A percentile compares a stretch with the other conserved stretches of the same genome.
These are phyloP conservation scores for Lonicera japonica DNA, from an alignment of 129 eudicot species.

Conservation along the genomic window DNA sequence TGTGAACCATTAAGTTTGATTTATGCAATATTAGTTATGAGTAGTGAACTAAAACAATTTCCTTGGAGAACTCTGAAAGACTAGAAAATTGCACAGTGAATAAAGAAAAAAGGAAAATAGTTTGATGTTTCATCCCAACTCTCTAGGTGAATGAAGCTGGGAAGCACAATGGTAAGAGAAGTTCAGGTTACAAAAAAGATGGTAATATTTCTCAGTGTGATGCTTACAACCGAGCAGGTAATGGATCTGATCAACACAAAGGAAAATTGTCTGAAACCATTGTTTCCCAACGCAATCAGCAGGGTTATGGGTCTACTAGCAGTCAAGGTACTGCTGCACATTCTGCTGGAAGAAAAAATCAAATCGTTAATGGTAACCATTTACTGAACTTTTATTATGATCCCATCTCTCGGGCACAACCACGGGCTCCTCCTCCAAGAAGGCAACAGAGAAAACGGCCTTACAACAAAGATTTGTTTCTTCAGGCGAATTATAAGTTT, in stretches of 20 bases:
- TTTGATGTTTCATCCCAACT: background rate
- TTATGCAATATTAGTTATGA: too few relatives aligned
- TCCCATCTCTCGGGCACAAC: conserved; percentile 70
- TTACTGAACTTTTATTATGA: conserved; percentile 92
- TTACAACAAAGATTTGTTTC: conserved; percentile 86
- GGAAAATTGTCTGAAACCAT: conserved; percentile 17
- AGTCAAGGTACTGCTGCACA: conserved; percentile 16
- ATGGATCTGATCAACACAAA: conserved; percentile 26
- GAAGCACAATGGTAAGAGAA: conserved; percentile 28
- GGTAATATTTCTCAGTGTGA: conserved; percentile 26
- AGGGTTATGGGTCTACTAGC: conserved; percentile 29
- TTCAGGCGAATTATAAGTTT: conserved; percentile 93
- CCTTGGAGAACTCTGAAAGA: too few relatives aligned
- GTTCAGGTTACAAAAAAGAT: conserved; percentile 25
- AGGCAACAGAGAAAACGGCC: conserved; percentile 62
- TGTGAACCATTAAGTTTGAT: too few relatives aligned
- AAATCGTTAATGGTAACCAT: conserved; percentile 67
- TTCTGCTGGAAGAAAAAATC: conserved; percentile 56
- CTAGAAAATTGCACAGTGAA: too few relatives aligned
- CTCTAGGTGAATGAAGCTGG: conserved; percentile 40
- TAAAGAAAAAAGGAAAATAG: too few relatives aligned
- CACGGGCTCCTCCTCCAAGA: conserved; percentile 55
- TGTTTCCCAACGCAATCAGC: conserved; percentile 25
- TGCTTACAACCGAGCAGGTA: conserved; percentile 27
- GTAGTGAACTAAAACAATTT: background rate